Conservation (phyloP, 371 early-diverging fungal genomes). For the Saksenaea vasiformis region DNA sequence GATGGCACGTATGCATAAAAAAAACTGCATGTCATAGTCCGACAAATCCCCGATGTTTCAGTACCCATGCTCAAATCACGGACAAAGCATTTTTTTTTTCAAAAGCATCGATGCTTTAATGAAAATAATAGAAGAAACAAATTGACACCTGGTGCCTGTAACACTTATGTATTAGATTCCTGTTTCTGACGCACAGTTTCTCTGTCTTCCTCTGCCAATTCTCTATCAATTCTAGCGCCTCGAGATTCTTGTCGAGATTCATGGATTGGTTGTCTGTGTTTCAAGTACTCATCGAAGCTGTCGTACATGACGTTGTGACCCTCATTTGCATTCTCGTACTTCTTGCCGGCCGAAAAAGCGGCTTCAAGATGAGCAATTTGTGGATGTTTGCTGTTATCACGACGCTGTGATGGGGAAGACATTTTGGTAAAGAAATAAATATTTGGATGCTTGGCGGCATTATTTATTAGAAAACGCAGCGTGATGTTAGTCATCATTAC, state of each 20-base stretch:
- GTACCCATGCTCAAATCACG: too few relatives aligned
- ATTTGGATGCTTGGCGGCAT: not conserved
- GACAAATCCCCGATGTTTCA: too few relatives aligned
- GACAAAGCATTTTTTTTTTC: too few relatives aligned
- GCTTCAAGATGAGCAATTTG: slow-evolving; percentile 16
- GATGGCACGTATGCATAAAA: too few relatives aligned
- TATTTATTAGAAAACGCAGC: not conserved
- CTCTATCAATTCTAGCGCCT: slow-evolving; percentile 16
- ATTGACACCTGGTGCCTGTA: not conserved
- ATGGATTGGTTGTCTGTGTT: slow-evolving; percentile 10
- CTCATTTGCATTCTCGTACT: slow-evolving; percentile 13
- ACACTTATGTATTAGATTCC: not conserved
- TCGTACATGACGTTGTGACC: slow-evolving; percentile 21
- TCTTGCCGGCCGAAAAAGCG: slow-evolving; percentile 11
- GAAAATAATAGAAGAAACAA: not conserved
- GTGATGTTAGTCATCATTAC: not conserved
- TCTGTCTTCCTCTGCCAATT: slow-evolving; percentile 15
- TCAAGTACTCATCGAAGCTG: slow-evolving; percentile 5
- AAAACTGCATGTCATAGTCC: too few relatives aligned
- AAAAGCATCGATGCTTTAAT: too few relatives aligned
- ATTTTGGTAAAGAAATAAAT: not conserved
- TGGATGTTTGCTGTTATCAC: slow-evolving; percentile 3
- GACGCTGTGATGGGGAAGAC: not conserved
- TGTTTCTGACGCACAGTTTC: slow-evolving; percentile 7
- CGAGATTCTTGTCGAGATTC: slow-evolving; percentile 5